Conservation (phyloP, 2,329 filamentous ascomycete genomes). For the Eurotiales sp. region DNA sequence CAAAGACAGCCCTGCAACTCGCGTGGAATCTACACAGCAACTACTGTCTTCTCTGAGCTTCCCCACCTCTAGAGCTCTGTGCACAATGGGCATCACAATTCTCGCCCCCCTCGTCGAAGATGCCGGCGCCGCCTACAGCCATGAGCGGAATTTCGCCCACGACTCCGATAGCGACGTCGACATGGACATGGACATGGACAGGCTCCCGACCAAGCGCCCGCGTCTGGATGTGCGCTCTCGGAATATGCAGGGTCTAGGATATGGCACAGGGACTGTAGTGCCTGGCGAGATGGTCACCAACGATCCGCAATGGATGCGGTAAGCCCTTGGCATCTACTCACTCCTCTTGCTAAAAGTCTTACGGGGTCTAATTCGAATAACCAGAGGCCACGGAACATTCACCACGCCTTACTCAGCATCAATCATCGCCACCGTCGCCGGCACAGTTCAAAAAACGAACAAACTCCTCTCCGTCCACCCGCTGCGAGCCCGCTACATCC, state of each 20-base stretch:
- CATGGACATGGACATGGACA: slow-evolving; percentile 26
- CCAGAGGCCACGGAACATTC: slow-evolving; percentile 89
- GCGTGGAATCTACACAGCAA: no score
- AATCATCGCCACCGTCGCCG: slow-evolving; percentile 87
- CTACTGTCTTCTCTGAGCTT: no score
- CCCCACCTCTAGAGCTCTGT: no score
- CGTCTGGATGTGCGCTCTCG: slow-evolving; percentile 3
- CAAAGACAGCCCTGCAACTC: no score
- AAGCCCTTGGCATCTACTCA: slow-evolving; percentile 9
- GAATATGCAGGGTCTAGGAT: background rate
- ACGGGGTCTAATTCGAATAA: background rate
- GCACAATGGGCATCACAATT: slow-evolving; percentile 63
- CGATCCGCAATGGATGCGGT: slow-evolving; percentile 92
- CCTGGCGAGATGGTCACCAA: slow-evolving; percentile 84
- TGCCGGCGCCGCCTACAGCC: slow-evolving; percentile 24
- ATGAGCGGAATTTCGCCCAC: slow-evolving; percentile 46
- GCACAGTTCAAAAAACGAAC: slow-evolving; percentile 88
- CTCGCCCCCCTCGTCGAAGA: slow-evolving; percentile 47
- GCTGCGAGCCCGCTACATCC: slow-evolving; percentile 85
- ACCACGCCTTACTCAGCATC: slow-evolving; percentile 56
- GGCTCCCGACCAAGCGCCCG: slow-evolving; percentile 31
- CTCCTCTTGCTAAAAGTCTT: background rate
- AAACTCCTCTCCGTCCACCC: slow-evolving; percentile 91
- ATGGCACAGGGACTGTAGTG: slow-evolving; percentile 63
- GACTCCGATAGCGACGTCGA: slow-evolving; percentile 42